phyloP scores from a whole-genome alignment of 2,329 filamentous ascomycete species.

The Lithohypha guttulata region DNA sequence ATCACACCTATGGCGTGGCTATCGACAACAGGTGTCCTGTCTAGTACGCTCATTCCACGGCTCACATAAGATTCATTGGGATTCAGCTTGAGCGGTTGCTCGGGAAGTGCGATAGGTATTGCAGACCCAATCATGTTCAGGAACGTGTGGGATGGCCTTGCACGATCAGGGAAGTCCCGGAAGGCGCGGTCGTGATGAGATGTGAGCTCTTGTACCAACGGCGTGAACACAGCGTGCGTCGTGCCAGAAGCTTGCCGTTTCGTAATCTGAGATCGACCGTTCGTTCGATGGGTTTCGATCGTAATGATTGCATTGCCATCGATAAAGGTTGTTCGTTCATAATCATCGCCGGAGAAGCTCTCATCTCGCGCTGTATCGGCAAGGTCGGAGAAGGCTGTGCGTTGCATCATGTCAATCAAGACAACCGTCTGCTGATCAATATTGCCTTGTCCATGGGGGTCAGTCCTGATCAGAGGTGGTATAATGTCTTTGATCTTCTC shows the following conservation, averaged over 20 bases:
- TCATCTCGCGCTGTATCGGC: constrained; percentile 48
- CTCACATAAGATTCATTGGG: constrained; percentile 59
- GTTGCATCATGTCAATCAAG: constrained; percentile 89
- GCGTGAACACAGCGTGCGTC: constrained; percentile 39
- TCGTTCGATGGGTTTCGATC: constrained; percentile 37
- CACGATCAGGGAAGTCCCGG: constrained; percentile 17
- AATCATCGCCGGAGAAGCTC: constrained; percentile 26
- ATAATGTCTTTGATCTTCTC: constrained; percentile 85
- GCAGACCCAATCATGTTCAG: constrained; percentile 35
- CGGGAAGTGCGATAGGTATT: constrained; percentile 36
- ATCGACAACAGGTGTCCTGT: constrained; percentile 80
- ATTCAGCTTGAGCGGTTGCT: constrained; percentile 59
- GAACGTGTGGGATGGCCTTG: constrained; percentile 37
- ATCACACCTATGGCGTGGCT: constrained; percentile 92
- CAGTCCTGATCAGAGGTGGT: constrained; percentile 67
- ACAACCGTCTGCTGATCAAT: constrained; percentile 89
- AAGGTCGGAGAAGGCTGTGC: constrained; percentile 73
- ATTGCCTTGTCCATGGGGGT: constrained; percentile 60
- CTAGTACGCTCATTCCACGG: constrained; percentile 69
- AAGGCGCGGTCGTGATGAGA: constrained; percentile 33
- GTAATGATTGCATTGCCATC: constrained; percentile 43
- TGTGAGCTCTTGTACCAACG: constrained; percentile 35
- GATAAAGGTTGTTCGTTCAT: constrained; percentile 40
- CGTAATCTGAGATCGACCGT: constrained; percentile 39
- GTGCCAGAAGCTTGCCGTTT: constrained; percentile 43